Base-by-base conservation (phyloP, 2,329 filamentous ascomycete genomes). In the Trichoderma citrinoviride region DNA sequence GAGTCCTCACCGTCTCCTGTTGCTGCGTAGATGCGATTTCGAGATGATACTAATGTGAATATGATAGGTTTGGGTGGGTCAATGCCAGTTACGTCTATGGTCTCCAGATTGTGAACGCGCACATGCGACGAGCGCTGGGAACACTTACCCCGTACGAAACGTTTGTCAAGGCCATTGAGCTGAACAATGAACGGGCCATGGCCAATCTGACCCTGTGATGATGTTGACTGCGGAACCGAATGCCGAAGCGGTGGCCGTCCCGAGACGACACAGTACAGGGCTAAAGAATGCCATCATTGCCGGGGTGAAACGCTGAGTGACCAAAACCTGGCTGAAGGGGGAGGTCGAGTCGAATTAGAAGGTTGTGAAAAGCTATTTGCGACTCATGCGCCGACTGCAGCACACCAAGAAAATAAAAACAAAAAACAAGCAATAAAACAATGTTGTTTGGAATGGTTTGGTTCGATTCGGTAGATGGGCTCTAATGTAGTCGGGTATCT, bases 41-140 rank as follows among this genome's bases (percentile, higher is more conserved):
- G 58, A 17, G 8, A 10, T 6, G 5, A 41, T 68, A 66, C 75
- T 79, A 67, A 79, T 70, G 27, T 37, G 55, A 54, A 6, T 10
- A 40, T 29, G 65, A 56, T 73, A 97, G 94, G 65, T 99, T 99
- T 74, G 95, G 94, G 60, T 99, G 95, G 95, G 95, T 98, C 73
- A 99, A 99, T 75, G 94, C 95, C 72, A 97, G 93, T 75, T 99
- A 96, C 76, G 91, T 98, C 65, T 96, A 96, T 74, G 95, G 94
- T 46, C 83, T 98, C 67, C 89, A 93, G 70, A 91, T 97, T 70
- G 84, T 97, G 66, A 93, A 91, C 71, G 90, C 91, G 37, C 92
- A 97, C 77, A 93, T 95, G 87, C 88, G 89, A 75, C 90, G 93
- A 71, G 92, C 94, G 0, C 82, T 99, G 44, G 94, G 93, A 64